Base-by-base conservation (phyloP, 345 rosid species). In the Boechera divaricarpa region DNA sequence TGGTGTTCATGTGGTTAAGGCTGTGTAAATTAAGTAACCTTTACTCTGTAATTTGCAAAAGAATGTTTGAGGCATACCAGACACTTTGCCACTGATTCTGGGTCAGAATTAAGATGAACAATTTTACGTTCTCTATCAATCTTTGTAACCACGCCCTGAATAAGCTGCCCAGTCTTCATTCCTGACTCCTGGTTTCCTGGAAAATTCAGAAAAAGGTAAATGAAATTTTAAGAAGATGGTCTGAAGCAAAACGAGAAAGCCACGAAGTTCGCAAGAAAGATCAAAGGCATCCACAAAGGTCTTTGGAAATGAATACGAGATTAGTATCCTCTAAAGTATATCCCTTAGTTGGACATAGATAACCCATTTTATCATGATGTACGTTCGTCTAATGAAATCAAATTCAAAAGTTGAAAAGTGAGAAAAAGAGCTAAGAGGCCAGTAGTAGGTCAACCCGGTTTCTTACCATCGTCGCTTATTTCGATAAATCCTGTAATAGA, bases 401-500 rank as follows among this genome's bases (percentile, higher is more conserved):
- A 49, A 29, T 28, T 32, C 42, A 69, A 57, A 57, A 32, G 31
- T 55, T 67, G 33, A 60, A 21, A 56, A 41, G 39, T 48, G 62
- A 57, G 28, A 6, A 49, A 54, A 38, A 67, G 55, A 28, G 57
- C 45, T 18, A 28, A 18, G 63, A 58, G 48, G 44, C 55, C 24
- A 65, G 73, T 58, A n/a, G 26, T 6, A 72, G 52, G 39, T 72
- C 38, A 36, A 58, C 38, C 45, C 11, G 16, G 49, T 67, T 39
- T 53, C 63, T 54, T 85, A 87, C 98, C 95, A 75, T 77, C 80
- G 57, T 80, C 70, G 69, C 85, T 77, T 71, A 63, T 81, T 85
- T 83, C 86, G 66, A 92, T 82, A 85, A 95, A 95, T 6, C 99
- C 99, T 54, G 77, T 80, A 75, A 92, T 84, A 51, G 91, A 88